Conservation (phyloP, 2,329 filamentous ascomycete species). For the Cladosporium sp. region DNA sequence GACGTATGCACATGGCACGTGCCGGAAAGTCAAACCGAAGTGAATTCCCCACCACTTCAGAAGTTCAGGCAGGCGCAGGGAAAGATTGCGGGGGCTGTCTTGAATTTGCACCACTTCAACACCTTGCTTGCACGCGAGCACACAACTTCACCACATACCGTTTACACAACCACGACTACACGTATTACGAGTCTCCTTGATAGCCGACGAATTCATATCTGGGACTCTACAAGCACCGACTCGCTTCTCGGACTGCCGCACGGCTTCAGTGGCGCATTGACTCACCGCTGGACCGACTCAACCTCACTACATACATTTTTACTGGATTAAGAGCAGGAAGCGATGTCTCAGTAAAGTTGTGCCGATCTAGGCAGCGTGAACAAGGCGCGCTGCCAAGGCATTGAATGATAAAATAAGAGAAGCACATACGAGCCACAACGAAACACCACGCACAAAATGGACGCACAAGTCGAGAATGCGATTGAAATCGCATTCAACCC, state of each 20-base stretch:
- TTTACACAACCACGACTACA: constrained; percentile 3
- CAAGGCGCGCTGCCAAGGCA: constrained; percentile 8
- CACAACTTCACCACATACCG: not conserved
- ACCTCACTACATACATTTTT: constrained; percentile 3
- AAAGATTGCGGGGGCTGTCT: constrained; percentile 2
- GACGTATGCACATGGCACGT: not conserved
- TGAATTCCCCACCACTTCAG: not conserved
- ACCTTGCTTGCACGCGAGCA: constrained; percentile 11
- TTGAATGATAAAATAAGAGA: constrained; percentile 4
- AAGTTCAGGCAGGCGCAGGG: not conserved
- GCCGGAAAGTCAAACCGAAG: not conserved
- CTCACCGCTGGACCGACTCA: constrained; percentile 7
- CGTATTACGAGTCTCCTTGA: not conserved
- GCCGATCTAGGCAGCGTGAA: constrained; percentile 4
- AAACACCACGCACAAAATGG: constrained; percentile 20
- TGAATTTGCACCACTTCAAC: constrained; percentile 4
- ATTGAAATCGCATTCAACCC: constrained; percentile 91
- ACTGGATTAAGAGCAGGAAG: constrained; percentile 6
- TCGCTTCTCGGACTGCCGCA: not conserved
- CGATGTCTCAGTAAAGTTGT: constrained; percentile 13
- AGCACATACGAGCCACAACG: not conserved
- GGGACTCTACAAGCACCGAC: not conserved
- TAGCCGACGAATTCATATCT: not conserved
- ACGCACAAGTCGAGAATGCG: constrained; percentile 76
- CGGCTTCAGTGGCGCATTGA: constrained; percentile 3